Evolutionary conservation across 768 basidiomycete genomes (phyloP).

Genomic region (Pleurotus sapidus): DNA sequence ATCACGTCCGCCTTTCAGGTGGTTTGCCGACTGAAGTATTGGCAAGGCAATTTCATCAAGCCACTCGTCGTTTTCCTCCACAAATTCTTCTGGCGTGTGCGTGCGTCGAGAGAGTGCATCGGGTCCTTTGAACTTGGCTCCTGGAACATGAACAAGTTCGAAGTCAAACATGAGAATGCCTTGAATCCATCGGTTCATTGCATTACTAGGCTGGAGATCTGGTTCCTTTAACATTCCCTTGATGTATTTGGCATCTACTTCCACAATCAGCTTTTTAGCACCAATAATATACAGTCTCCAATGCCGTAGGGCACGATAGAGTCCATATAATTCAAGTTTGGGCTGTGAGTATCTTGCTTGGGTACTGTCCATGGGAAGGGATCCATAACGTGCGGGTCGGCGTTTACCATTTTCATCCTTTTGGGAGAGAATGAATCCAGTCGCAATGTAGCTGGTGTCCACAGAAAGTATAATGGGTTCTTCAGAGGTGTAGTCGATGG

Average conservation of each 20-base stretch:
- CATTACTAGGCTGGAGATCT: constrained; percentile 29
- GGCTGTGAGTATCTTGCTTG: constrained; percentile 26
- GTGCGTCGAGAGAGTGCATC: constrained; percentile 33
- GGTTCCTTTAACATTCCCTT: constrained; percentile 40
- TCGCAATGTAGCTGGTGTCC: constrained; percentile 22
- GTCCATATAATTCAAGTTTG: constrained; percentile 28
- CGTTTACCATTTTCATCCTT: constrained; percentile 17
- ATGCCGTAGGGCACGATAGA: constrained; percentile 21
- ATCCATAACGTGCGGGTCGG: constrained; percentile 23
- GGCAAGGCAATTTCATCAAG: constrained; percentile 13
- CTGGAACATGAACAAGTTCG: constrained; percentile 33
- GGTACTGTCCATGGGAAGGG: constrained; percentile 21
- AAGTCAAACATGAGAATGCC: constrained; percentile 36
- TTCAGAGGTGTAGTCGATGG: constrained; percentile 26
- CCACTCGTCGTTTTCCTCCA: constrained; percentile 24
- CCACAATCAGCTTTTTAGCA: constrained; percentile 24
- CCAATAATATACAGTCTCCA: constrained; percentile 25
- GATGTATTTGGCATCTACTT: constrained; percentile 37
- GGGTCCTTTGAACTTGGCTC: constrained; percentile 25
- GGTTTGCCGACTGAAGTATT: not conserved
- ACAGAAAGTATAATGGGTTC: constrained; percentile 25
- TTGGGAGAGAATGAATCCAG: constrained; percentile 29
- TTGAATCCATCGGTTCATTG: constrained; percentile 40
- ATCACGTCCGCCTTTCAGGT: too few relatives aligned
- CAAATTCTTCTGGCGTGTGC: constrained; percentile 13